phyloP scores from a whole-genome alignment of 768 basidiomycete genomes.

The Baorangia bicolor region DNA sequence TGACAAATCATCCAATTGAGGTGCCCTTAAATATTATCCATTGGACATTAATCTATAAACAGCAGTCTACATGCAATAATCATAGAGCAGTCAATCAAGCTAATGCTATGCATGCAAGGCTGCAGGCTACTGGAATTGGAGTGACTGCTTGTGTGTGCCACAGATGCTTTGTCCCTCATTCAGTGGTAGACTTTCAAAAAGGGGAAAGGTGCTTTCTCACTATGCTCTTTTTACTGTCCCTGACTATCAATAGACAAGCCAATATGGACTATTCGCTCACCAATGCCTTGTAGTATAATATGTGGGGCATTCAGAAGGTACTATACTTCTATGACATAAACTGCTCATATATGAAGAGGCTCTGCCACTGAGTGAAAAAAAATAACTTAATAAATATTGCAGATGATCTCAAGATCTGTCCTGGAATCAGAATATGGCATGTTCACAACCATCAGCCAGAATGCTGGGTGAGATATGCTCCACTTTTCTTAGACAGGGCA shows the following conservation, averaged over 20 bases:
- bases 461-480: conserved; percentile 17
- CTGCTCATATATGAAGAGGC: conserved; percentile 3
- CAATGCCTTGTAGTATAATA: background rate
- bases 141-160: background rate
- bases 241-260: too few relatives aligned
- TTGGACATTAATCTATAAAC: too few relatives aligned
- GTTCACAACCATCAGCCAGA: conserved; percentile 24
- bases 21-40: background rate
- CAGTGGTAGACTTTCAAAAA: too few relatives aligned
- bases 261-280: conserved; percentile 3
- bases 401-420: background rate
- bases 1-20: background rate
- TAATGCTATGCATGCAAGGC: too few relatives aligned
- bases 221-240: too few relatives aligned
- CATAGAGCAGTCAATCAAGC: background rate
- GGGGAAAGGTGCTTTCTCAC: too few relatives aligned
- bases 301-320: background rate
- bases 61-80: background rate
- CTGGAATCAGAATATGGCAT: conserved; percentile 26
- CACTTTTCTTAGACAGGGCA: background rate
- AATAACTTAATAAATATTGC: background rate
- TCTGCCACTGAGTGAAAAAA: background rate
- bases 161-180: background rate
- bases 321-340: conserved; percentile 3
- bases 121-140: too few relatives aligned